Evolutionary conservation across 176 grass and related monocot genomes (phyloP).

Genomic region (Saccharum spontaneum): DNA sequence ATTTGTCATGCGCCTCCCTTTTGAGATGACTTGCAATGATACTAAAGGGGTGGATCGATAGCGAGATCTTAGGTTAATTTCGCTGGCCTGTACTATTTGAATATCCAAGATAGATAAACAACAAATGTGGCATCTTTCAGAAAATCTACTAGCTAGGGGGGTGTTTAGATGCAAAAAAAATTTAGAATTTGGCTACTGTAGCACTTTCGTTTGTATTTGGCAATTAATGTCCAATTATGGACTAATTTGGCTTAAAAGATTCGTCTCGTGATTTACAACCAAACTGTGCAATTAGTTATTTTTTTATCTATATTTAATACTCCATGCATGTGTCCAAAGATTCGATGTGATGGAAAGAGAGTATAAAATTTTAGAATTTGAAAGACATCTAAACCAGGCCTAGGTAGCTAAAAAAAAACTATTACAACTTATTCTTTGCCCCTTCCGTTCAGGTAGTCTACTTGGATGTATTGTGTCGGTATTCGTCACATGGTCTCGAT

Average conservation of each 20-base stretch:
- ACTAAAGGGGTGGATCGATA: neutral
- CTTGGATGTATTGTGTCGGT: conserved; percentile 45
- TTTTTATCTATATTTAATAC: too few relatives aligned
- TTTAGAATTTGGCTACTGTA: too few relatives aligned
- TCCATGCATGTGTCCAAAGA: too few relatives aligned
- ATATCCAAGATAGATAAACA: neutral
- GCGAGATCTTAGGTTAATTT: conserved; percentile 26
- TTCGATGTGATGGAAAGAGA: too few relatives aligned
- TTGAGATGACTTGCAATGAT: conserved; percentile 29
- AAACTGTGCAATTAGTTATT: too few relatives aligned
- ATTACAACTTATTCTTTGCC: conserved; percentile 3
- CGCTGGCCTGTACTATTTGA: neutral
- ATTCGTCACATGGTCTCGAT: conserved; percentile 30
- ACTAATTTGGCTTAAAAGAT: too few relatives aligned
- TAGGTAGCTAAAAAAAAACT: neutral
- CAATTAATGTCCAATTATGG: too few relatives aligned
- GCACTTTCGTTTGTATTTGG: too few relatives aligned
- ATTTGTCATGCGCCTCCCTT: conserved; percentile 27
- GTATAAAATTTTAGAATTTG: too few relatives aligned
- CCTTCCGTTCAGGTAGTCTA: conserved; percentile 34
- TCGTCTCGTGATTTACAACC: too few relatives aligned
- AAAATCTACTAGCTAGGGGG: conserved; percentile 34
- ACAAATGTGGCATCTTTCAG: conserved; percentile 8
- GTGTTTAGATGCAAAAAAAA: too few relatives aligned
- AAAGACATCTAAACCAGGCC: too few relatives aligned